These are phyloP conservation scores for Russula earlei DNA, from an alignment of 768 basidiomycete species.

Conservation along the genomic window DNA sequence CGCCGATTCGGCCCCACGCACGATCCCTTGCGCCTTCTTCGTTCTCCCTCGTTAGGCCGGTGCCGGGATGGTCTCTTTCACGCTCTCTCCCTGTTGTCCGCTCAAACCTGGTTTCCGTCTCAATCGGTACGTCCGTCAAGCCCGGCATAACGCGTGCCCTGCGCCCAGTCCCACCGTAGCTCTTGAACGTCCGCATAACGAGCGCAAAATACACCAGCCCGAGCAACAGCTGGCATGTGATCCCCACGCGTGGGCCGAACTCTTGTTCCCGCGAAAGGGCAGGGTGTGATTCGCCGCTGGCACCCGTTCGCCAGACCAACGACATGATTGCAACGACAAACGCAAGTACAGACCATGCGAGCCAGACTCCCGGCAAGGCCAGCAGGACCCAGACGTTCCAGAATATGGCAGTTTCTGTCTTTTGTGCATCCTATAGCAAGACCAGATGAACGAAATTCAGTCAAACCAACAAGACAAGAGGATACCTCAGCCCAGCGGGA, in stretches of 20 bases:
- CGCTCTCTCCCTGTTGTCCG: neutral
- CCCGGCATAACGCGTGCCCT: constrained; percentile 8
- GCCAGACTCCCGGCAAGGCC: constrained; percentile 60
- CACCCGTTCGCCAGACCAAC: constrained; percentile 58
- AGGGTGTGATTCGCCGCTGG: constrained; percentile 30
- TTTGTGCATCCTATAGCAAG: constrained; percentile 44
- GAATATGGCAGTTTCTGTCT: constrained; percentile 35
- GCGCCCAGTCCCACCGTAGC: constrained; percentile 37
- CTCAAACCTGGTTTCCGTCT: constrained; percentile 2
- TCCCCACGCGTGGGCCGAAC: constrained; percentile 43
- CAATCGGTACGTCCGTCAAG: constrained; percentile 21
- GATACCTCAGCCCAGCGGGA: constrained; percentile 62
- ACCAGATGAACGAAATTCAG: neutral
- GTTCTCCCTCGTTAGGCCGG: neutral
- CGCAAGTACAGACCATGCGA: constrained; percentile 65
- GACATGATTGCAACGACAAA: constrained; percentile 55
- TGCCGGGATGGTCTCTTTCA: neutral
- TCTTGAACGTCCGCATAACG: constrained; percentile 52
- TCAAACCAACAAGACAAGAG: neutral
- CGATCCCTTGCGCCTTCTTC: neutral
- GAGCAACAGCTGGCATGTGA: constrained; percentile 45
- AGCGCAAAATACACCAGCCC: constrained; percentile 54
- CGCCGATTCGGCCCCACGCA: neutral
- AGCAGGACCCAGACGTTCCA: constrained; percentile 69
- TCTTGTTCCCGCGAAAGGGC: constrained; percentile 33